Conservation (phyloP, 192 early-diverging fungal species). For the Chytriomyces confervae region DNA sequence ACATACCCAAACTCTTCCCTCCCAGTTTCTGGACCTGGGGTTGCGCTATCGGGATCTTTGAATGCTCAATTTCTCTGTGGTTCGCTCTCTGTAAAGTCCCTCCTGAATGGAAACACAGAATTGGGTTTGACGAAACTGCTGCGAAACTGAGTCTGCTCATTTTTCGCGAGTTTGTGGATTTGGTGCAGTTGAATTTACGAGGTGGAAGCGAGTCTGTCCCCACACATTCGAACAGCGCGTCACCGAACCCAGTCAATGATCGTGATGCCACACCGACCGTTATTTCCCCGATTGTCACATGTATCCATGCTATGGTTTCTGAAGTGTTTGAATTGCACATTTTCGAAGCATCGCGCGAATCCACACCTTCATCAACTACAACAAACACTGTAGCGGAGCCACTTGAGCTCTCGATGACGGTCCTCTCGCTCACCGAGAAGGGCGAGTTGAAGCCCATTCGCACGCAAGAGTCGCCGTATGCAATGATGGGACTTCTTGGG, state of each 20-base stretch:
- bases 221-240: too few relatives aligned
- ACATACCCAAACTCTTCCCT: background rate
- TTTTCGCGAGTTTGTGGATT: background rate
- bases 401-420: background rate
- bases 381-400: background rate
- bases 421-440: background rate
- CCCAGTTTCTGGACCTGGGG: background rate
- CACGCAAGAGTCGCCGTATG: background rate
- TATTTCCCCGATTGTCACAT: background rate
- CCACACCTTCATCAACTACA: background rate
- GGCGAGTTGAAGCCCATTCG: background rate
- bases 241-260: background rate
- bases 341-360: too few relatives aligned
- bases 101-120: background rate
- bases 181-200: background rate
- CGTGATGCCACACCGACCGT: background rate
- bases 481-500: background rate
- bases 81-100: background rate
- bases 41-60: background rate
- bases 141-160: background rate
- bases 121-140: background rate
- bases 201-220: background rate
- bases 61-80: background rate
- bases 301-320: background rate
- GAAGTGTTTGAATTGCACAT: background rate